Evolutionary conservation across 2,329 filamentous ascomycete species (phyloP), one percentile per base, ranked within the genome.

Genomic region (Stachybotrys echinatus): DNA sequence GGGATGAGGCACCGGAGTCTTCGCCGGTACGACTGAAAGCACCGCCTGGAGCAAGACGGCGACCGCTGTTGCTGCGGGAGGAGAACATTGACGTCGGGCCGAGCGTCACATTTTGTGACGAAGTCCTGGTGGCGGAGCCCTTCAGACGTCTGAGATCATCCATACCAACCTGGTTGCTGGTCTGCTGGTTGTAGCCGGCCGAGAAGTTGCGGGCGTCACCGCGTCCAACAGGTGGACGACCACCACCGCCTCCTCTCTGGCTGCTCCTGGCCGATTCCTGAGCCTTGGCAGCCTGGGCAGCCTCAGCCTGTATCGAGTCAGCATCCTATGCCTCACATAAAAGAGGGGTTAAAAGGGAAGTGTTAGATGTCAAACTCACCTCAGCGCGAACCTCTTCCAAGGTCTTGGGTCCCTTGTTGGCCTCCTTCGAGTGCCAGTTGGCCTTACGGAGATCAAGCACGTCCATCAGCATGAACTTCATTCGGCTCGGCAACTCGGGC

Each of bases 381-480:
- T 90, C 87, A 58, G 85, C 87, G 66, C 91, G 89, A 58, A 99
- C 89, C 73, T 97, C 89, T 4, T 91, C 84, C 48, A 99, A 87
- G 8, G 94, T 99, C 84, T 96, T 96, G 52, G 94, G 94, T 37
- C 94, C 94, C 77, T 97, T 97, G 73, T 92, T 88, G 48, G 76
- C 74, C 66, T 95, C 90, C 78, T 96, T 96, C 50, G 89, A 91
- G 53, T 80, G 71, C 94, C 94, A 99, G 65, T 81, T 77, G 48
- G 77, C 74, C 65, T 71, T 83, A 58, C 94, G 86, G 56, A 99
- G 77, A 67, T 99, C 94, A 50, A 95, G 68, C 49, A 96, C 82
- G 65, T 99, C 94, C 84, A 97, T 84, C 53, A 99, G 81, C 94
- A 99, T 97, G 74, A 97, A 99, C 66, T 83, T 85, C 59, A 96